Conservation (phyloP, 768 basidiomycete genomes). For the Lactarius pseudohatsudake region DNA sequence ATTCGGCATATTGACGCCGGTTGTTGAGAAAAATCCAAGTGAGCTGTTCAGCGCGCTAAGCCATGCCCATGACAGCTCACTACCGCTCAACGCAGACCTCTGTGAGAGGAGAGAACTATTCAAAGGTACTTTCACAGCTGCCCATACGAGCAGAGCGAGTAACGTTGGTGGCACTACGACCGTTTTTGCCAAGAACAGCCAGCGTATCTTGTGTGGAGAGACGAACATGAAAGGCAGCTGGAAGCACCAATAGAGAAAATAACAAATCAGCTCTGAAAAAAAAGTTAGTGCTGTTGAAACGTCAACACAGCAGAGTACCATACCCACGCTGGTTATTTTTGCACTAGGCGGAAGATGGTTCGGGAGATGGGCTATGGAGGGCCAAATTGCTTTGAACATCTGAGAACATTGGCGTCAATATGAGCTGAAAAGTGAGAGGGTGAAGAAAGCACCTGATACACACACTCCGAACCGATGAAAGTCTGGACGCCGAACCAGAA, state of each 20-base stretch:
- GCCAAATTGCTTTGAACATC: conserved; percentile 85
- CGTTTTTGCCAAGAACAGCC: conserved; percentile 67
- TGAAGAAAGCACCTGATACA: conserved; percentile 51
- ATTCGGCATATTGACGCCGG: conserved; percentile 82
- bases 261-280: conserved; percentile 60
- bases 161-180: conserved; percentile 45
- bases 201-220: conserved; percentile 73
- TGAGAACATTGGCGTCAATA: conserved; percentile 8
- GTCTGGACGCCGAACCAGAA: conserved; percentile 86
- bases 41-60: conserved; percentile 73
- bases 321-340: conserved; percentile 63
- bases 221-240: conserved; percentile 74
- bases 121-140: conserved; percentile 64
- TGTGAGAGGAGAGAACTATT: conserved; percentile 55
- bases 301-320: conserved; percentile 17
- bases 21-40: conserved; percentile 68
- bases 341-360: conserved; percentile 59
- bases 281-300: conserved; percentile 8
- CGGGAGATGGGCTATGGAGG: conserved; percentile 59
- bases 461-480: conserved; percentile 57
- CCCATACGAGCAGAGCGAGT: conserved; percentile 33
- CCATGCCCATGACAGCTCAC: conserved; percentile 71
- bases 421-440: not conserved
- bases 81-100: conserved; percentile 52
- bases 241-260: conserved; percentile 74